Evolutionary conservation across 2,329 filamentous ascomycete genomes (phyloP).

Genomic region (Talaromyces sp.): DNA sequence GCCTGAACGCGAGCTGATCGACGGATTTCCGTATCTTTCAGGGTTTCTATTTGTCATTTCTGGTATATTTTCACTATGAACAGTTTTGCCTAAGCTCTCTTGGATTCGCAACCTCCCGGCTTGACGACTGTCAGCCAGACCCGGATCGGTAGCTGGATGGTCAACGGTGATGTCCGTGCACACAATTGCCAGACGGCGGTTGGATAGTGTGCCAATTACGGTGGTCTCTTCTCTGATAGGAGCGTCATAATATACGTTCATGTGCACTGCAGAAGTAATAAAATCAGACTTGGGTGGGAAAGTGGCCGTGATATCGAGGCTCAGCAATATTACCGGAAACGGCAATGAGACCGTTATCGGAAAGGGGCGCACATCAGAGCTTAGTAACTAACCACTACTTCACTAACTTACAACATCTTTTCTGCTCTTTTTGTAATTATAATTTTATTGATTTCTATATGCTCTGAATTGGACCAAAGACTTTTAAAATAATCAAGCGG

Average conservation of each 20-base stretch:
- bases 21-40: background rate
- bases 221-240: background rate
- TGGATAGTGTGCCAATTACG: background rate
- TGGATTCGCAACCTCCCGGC: background rate
- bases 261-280: background rate
- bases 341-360: conserved; percentile 1
- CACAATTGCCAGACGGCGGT: background rate
- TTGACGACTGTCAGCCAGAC: background rate
- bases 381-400: too few species aligned
- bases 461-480: too few species aligned
- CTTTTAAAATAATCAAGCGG: too few species aligned
- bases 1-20: background rate
- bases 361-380: too few species aligned
- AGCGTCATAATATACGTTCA: background rate
- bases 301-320: background rate
- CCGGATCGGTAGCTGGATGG: background rate
- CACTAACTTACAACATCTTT: too few species aligned
- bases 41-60: background rate
- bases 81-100: background rate
- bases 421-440: too few species aligned
- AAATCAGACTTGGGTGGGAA: background rate
- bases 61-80: background rate
- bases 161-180: background rate
- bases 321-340: conserved; percentile 5
- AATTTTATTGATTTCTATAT: too few species aligned